phyloP scores from a whole-genome alignment of 2,329 filamentous ascomycete species.

The Trichoderma aggressivum region DNA sequence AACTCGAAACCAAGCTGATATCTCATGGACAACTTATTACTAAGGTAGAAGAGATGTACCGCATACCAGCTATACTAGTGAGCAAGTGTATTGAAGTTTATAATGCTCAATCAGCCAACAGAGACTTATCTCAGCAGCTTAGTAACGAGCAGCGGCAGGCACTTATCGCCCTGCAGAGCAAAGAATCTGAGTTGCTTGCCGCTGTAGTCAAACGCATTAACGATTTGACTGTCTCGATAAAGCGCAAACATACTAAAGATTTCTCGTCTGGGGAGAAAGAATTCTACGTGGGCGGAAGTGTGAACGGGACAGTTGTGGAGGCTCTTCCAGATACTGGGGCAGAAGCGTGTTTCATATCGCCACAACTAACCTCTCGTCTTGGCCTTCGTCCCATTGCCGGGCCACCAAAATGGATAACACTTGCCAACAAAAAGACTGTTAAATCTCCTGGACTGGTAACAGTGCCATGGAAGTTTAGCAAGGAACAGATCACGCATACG shows the following conservation, averaged over 20 bases:
- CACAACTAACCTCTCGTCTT: not conserved
- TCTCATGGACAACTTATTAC: not conserved
- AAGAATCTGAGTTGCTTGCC: too few relatives aligned
- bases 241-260: too few relatives aligned
- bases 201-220: too few relatives aligned
- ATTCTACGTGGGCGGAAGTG: not conserved
- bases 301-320: not conserved
- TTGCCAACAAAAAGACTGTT: not conserved
- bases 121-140: not conserved
- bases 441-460: not conserved
- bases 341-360: not conserved
- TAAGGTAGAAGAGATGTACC: not conserved
- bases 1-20: not conserved
- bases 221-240: too few relatives aligned
- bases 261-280: too few relatives aligned
- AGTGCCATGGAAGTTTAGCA: not conserved
- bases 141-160: too few relatives aligned
- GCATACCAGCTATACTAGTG: fast-evolving
- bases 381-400: not conserved
- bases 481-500: not conserved
- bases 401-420: not conserved
- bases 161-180: not conserved
- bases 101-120: not conserved
- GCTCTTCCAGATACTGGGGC: not conserved
- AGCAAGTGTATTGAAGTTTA: not conserved